A percentile compares a stretch with the other conserved stretches of the same genome.
Conservation (phyloP, 129 eudicot species). For the Lonicera japonica region DNA sequence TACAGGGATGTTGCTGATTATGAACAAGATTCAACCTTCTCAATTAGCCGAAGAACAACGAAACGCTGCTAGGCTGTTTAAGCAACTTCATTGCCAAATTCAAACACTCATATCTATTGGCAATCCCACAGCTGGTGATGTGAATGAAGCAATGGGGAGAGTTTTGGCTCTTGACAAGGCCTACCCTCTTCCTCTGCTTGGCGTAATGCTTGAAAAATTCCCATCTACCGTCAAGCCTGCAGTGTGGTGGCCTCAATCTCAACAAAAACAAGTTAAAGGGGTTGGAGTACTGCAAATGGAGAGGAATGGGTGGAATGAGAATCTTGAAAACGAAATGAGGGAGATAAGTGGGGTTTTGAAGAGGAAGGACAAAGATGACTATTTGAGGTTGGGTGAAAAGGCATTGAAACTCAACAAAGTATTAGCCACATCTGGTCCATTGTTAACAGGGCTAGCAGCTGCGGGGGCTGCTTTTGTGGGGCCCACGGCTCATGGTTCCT, state of each 20-base stretch:
- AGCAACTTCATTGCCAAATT: conserved; percentile 16
- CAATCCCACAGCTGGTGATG: conserved; percentile 15
- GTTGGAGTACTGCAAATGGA: neutral
- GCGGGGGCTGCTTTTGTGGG: conserved; percentile 31
- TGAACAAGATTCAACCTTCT: conserved; percentile 38
- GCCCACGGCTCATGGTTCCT: conserved; percentile 4
- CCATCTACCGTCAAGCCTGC: conserved; percentile 30
- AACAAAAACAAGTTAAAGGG: conserved; percentile 7
- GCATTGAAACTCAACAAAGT: conserved; percentile 40
- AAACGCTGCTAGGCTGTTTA: conserved; percentile 28
- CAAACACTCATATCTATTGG: conserved; percentile 23
- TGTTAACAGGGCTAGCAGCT: conserved; percentile 32
- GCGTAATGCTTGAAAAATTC: conserved; percentile 41
- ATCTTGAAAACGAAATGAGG: conserved; percentile 41
- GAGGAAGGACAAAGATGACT: conserved; percentile 42
- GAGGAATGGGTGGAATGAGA: conserved; percentile 39
- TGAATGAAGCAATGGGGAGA: conserved; percentile 27
- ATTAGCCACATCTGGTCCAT: conserved; percentile 34
- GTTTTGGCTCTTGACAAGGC: conserved; percentile 38
- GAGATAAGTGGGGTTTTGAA: conserved; percentile 22
- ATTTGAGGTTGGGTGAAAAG: conserved; percentile 32
- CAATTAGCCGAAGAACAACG: conserved; percentile 39
- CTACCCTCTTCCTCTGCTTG: conserved; percentile 38
- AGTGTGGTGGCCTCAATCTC: conserved; percentile 36
- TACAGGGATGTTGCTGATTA: conserved; percentile 23